Evolutionary conservation across 257 asterid species (phyloP).

Genomic region (Ilex aquifolium): DNA sequence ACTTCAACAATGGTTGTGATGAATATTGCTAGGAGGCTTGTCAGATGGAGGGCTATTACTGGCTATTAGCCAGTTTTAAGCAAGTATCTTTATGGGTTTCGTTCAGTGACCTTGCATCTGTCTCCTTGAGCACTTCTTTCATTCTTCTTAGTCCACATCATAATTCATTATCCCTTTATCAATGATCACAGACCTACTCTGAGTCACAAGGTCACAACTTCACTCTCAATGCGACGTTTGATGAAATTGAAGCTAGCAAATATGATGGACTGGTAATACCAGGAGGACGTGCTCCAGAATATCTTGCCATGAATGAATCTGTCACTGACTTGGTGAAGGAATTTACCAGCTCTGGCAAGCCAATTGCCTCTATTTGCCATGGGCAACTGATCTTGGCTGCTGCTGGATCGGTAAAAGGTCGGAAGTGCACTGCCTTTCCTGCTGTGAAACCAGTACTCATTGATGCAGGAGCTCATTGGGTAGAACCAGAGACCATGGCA

Average conservation of each 20-base stretch:
- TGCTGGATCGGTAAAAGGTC: constrained; percentile 53
- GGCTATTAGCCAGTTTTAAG: neutral
- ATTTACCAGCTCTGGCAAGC: constrained; percentile 44
- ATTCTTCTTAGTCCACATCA: neutral
- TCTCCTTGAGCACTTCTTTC: neutral
- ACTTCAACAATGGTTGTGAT: neutral
- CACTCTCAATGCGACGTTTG: constrained; percentile 74
- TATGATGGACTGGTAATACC: constrained; percentile 87
- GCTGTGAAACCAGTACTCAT: constrained; percentile 61
- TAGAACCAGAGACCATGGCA: constrained; percentile 70
- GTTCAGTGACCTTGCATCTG: neutral
- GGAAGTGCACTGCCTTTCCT: constrained; percentile 85
- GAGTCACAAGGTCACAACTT: constrained; percentile 92
- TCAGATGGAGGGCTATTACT: neutral
- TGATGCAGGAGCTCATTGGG: constrained; percentile 93
- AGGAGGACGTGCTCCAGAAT: constrained; percentile 98
- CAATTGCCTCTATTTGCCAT: constrained; percentile 83
- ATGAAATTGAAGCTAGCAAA: constrained; percentile 51
- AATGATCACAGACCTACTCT: constrained; percentile 65
- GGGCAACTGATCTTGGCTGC: constrained; percentile 94
- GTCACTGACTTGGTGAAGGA: constrained; percentile 55
- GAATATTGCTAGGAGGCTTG: neutral
- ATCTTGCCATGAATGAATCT: constrained; percentile 69
- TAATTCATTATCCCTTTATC: constrained; percentile 10
- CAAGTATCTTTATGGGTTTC: neutral